phyloP scores from a whole-genome alignment of 2,329 filamentous ascomycete genomes.

The Hymenoscyphus fraxineus region DNA sequence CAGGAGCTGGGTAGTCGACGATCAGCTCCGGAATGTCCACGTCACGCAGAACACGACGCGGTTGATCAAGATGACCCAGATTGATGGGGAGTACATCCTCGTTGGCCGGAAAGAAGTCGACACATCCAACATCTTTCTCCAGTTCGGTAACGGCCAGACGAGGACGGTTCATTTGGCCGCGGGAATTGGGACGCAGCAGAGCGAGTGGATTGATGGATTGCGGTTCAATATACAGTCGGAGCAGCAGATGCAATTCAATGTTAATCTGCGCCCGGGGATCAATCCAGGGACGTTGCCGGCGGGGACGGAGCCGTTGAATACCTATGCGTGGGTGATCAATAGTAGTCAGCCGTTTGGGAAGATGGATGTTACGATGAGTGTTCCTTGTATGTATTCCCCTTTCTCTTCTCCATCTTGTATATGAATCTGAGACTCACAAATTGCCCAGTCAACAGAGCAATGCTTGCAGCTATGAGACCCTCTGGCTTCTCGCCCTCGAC shows the following conservation, averaged over 20 bases:
- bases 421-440: neutral
- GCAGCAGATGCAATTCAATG: slow-evolving; percentile 10
- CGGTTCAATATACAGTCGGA: slow-evolving; percentile 18
- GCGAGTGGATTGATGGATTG: slow-evolving; percentile 32
- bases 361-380: slow-evolving; percentile 9
- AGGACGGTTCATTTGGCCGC: slow-evolving; percentile 30
- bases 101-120: slow-evolving; percentile 29
- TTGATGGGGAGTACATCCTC: slow-evolving; percentile 34
- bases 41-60: slow-evolving; percentile 30
- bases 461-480: slow-evolving; percentile 7
- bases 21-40: slow-evolving; percentile 30
- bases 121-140: slow-evolving; percentile 31
- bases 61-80: slow-evolving; percentile 32
- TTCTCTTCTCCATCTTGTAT: neutral
- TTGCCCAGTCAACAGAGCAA: slow-evolving; percentile 10
- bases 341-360: slow-evolving; percentile 9
- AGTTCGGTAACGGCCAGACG: slow-evolving; percentile 32
- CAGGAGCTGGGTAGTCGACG: slow-evolving; percentile 38
- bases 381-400: slow-evolving; percentile 12
- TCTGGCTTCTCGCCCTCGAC: slow-evolving; percentile 11
- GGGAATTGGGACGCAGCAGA: slow-evolving; percentile 25
- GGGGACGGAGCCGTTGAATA: slow-evolving; percentile 12
- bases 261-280: slow-evolving; percentile 12
- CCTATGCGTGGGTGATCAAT: slow-evolving; percentile 15
- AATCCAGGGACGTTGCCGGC: slow-evolving; percentile 14